Base-by-base conservation (phyloP, 805 yeast species). In the Cyberlindnera bimundalis region DNA sequence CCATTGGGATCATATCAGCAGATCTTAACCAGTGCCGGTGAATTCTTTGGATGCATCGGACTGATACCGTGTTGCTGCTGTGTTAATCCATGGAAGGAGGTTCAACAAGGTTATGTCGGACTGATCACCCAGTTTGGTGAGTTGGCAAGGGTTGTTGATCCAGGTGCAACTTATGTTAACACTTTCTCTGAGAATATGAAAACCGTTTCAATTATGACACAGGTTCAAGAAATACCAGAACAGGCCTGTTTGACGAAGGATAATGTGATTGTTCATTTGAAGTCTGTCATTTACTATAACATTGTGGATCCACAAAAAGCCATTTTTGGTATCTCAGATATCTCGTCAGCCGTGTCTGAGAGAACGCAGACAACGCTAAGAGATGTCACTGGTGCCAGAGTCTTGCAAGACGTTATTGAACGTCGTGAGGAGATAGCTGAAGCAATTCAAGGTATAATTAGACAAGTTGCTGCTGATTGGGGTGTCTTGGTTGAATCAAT, bases 291-390 rank as follows among this genome's bases (percentile, higher is more conserved):
- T 27, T 80, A 81, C 60, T 81, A 74, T 64, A 79, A 79, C 56
- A 74, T 81, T 47, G 67, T 76, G 28, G 81, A 80, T 47, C 88
- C 89, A 2, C 81, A 79, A 53, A 75, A 72, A 65, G 84, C 88
- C 14, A 65, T 71, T 38, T 81, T 73, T 52, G 75, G 79, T 23
- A 77, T 81, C 47, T 59, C 67, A 25, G 61, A 77, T 52, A 74
- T 81, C 42, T 69, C 70, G 44, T 61, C 59, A 31, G 83, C 88
- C 14, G 68, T 81, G 39, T 62, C 68, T 39, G 87, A 81, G 58
- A 68, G 87, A 56, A 80, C 87, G 5, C 85, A 81, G 60, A 81
- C 86, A 31, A 81, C 89, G 3, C 64, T 81, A 54, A 70, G 89
- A 59, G 85, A 81, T 49, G 89, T 81, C 17, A 72, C 80, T 40